A percentile compares a stretch with the other conserved stretches of the same genome.
Conservation (phyloP, 768 basidiomycete genomes). For the Candolleomyces eurysporus region DNA sequence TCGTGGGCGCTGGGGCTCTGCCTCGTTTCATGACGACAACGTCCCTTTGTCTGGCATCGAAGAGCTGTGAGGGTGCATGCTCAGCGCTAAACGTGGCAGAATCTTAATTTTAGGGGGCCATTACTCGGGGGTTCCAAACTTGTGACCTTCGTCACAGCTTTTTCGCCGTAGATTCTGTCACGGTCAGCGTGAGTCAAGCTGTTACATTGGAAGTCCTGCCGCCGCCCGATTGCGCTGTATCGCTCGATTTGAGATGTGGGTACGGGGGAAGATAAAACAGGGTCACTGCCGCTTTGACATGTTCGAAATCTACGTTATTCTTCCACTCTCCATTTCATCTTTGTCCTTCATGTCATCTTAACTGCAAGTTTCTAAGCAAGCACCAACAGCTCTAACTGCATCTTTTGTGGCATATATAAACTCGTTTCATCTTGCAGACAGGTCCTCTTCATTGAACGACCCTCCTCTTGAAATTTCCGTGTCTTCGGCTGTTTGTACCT, state of each 20-base stretch:
- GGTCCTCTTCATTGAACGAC: not conserved
- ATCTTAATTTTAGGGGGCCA: not conserved
- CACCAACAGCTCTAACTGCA: not conserved
- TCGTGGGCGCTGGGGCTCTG: not conserved
- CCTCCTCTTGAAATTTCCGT: not conserved
- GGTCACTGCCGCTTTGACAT: not conserved
- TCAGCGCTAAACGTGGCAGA: not conserved
- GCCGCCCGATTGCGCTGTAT: not conserved
- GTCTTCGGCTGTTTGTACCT: not conserved
- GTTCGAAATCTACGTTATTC: not conserved
- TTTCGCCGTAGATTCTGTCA: not conserved
- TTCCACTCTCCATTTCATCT: not conserved
- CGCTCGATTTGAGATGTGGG: not conserved
- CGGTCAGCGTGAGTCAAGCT: not conserved
- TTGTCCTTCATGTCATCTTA: not conserved
- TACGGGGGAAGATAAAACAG: not conserved
- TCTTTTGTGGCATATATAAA: not conserved
- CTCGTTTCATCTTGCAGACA: not conserved
- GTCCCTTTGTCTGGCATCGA: not conserved
- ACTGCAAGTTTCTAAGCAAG: not conserved
- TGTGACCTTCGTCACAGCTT: not conserved
- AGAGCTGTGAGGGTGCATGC: not conserved
- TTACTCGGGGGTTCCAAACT: not conserved
- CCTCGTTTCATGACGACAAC: not conserved
- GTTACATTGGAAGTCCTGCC: not conserved